phyloP scores from a whole-genome alignment of 352 stramenopile genomes.

The Globisporangium apiculatum region DNA sequence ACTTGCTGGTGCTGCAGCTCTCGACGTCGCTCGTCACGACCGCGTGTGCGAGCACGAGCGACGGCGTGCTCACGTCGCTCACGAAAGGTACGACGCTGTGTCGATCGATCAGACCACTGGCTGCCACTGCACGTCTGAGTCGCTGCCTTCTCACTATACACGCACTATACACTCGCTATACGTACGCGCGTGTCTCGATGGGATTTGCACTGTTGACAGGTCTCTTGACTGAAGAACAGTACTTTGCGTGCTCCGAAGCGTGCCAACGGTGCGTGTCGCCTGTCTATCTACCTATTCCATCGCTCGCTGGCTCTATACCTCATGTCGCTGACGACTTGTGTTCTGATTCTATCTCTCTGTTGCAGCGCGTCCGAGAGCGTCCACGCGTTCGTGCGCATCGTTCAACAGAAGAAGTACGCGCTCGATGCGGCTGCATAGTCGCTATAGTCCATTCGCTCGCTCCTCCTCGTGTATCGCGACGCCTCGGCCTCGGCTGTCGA shows the following conservation, averaged over 20 bases:
- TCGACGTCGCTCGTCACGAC: slow-evolving; percentile 55
- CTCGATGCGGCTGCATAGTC: neutral
- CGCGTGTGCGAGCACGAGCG: slow-evolving; percentile 51
- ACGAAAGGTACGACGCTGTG: slow-evolving; percentile 34
- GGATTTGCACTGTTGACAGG: slow-evolving; percentile 17
- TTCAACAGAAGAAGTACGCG: slow-evolving; percentile 70
- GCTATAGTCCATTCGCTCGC: no score
- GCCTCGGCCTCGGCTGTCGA: no score
- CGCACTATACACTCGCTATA: neutral
- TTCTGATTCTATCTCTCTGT: neutral
- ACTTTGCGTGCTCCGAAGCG: slow-evolving; percentile 76
- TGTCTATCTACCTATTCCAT: neutral
- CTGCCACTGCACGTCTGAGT: no score
- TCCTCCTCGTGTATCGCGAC: no score
- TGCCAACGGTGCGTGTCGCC: slow-evolving; percentile 43
- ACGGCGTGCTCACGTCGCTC: slow-evolving; percentile 71
- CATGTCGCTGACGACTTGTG: neutral
- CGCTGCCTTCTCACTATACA: neutral
- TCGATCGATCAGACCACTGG: no score
- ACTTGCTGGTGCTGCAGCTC: slow-evolving; percentile 21
- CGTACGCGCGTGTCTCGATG: neutral
- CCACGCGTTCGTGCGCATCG: slow-evolving; percentile 64
- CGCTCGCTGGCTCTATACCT: neutral
- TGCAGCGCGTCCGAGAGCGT: slow-evolving; percentile 66
- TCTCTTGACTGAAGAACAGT: slow-evolving; percentile 70